A percentile compares a stretch with the other conserved stretches of the same genome.
These are phyloP conservation scores for Lachnellula subtilissima DNA, from an alignment of 2,329 filamentous ascomycete genomes.

Conservation along the genomic window DNA sequence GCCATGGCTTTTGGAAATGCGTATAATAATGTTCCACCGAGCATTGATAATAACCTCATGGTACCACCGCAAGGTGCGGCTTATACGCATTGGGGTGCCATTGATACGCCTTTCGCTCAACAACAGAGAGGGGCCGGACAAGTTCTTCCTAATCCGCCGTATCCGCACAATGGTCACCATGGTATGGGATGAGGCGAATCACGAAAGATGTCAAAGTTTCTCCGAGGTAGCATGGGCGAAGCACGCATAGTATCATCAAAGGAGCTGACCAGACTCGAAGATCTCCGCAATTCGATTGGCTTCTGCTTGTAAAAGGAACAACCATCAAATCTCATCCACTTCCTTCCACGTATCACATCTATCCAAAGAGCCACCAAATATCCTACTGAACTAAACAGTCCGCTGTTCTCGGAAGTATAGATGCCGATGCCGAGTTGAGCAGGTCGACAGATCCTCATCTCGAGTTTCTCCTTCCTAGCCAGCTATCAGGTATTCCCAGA, in stretches of 20 bases:
- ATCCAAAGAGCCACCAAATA: conserved; percentile 9
- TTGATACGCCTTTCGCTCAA: conserved; percentile 21
- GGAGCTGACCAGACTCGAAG: neutral
- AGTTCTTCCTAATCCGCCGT: neutral
- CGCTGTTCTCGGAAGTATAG: conserved; percentile 6
- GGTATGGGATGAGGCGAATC: neutral
- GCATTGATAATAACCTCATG: conserved; percentile 12
- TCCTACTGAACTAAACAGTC: conserved; percentile 20
- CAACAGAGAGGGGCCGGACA: neutral
- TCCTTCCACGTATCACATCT: neutral
- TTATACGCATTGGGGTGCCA: conserved; percentile 22
- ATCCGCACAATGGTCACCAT: neutral
- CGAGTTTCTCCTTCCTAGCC: conserved; percentile 8
- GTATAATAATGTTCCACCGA: conserved; percentile 8
- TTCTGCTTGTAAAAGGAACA: too few species aligned
- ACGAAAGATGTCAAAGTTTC: too few species aligned
- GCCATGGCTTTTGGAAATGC: conserved; percentile 9
- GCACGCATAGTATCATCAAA: neutral
- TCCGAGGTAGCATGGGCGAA: too few species aligned
- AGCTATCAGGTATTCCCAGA: neutral
- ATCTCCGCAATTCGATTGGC: too few species aligned
- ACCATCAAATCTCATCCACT: neutral
- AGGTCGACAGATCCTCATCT: conserved; percentile 15
- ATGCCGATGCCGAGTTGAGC: conserved; percentile 7
- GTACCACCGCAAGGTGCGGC: conserved; percentile 11